These are phyloP conservation scores for Microstegium vimineum DNA, from an alignment of 176 grass and related monocot species.

Conservation along the genomic window DNA sequence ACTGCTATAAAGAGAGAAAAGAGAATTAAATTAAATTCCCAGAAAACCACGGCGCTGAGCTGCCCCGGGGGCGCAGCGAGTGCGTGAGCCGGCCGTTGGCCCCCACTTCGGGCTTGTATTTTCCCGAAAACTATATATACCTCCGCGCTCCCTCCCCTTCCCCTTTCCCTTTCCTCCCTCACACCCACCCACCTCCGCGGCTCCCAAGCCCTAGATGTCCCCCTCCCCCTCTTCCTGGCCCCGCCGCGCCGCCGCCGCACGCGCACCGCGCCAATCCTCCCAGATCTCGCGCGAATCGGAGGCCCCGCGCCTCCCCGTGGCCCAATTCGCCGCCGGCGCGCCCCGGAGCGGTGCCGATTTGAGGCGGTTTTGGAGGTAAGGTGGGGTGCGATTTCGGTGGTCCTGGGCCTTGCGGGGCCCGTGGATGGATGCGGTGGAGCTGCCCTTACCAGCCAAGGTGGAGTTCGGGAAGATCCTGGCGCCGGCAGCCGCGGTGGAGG, in stretches of 20 bases:
- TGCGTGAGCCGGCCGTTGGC: slow-evolving; percentile 28
- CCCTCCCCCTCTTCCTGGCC: not conserved
- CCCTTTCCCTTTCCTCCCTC: slow-evolving; percentile 53
- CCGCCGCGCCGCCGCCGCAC: not conserved
- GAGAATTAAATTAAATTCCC: not conserved
- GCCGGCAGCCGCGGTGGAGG: slow-evolving; percentile 22
- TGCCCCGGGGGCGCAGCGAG: slow-evolving; percentile 12
- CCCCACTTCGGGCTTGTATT: slow-evolving; percentile 46
- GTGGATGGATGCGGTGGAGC: slow-evolving; percentile 79
- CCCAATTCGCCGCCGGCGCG: slow-evolving; percentile 43
- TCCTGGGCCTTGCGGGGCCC: not conserved
- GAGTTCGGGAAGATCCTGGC: slow-evolving; percentile 56
- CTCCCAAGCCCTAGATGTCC: slow-evolving; percentile 52
- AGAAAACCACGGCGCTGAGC: not conserved
- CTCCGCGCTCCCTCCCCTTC: slow-evolving; percentile 42
- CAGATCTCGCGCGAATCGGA: slow-evolving; percentile 41
- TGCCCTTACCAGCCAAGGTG: slow-evolving; percentile 60
- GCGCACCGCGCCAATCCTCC: not conserved
- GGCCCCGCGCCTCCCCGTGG: not conserved
- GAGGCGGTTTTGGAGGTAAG: slow-evolving; percentile 4
- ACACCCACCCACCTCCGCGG: slow-evolving; percentile 29
- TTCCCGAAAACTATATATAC: slow-evolving; percentile 99
- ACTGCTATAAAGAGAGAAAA: not conserved
- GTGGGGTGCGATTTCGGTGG: not conserved
- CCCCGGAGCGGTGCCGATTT: slow-evolving; percentile 36